Conservation (phyloP, 257 asterid genomes). For the Scutellaria barbata region DNA sequence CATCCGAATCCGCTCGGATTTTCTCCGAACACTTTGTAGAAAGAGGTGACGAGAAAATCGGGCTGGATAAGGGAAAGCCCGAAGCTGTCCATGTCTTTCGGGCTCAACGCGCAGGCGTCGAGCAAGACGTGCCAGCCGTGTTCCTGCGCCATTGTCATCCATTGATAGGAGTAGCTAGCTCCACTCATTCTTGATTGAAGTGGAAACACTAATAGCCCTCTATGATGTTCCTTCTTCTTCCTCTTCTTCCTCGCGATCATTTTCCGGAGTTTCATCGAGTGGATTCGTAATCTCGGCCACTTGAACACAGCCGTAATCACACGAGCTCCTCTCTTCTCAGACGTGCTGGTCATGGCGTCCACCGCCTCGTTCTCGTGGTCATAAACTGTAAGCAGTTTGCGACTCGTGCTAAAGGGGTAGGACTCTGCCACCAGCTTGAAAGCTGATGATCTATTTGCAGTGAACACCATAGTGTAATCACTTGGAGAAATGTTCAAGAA, state of each 20-base stretch:
- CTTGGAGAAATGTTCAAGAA: constrained; percentile 63
- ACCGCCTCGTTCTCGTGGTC: constrained; percentile 86
- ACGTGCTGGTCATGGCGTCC: constrained; percentile 57
- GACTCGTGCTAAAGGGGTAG: constrained; percentile 67
- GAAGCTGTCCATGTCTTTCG: constrained; percentile 86
- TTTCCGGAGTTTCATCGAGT: constrained; percentile 56
- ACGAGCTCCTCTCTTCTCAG: constrained; percentile 75
- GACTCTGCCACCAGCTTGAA: constrained; percentile 80
- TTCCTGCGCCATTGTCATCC: constrained; percentile 87
- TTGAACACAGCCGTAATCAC: constrained; percentile 77
- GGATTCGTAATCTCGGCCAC: constrained; percentile 84
- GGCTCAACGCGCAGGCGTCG: constrained; percentile 87
- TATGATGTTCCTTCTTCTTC: constrained; percentile 42
- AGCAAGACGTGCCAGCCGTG: constrained; percentile 95
- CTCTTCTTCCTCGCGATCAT: constrained; percentile 54
- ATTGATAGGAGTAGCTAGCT: constrained; percentile 78
- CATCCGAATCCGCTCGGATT: constrained; percentile 98
- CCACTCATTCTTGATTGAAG: constrained; percentile 93
- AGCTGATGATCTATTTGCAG: constrained; percentile 85
- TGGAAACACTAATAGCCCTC: constrained; percentile 84
- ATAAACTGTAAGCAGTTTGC: constrained; percentile 73
- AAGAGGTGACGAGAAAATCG: constrained; percentile 81
- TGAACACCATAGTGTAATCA: constrained; percentile 79
- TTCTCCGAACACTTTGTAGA: constrained; percentile 85
- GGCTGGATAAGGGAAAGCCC: constrained; percentile 84